Conservation (phyloP, 148 eudicot genomes). For the Linanthus parryae region DNA sequence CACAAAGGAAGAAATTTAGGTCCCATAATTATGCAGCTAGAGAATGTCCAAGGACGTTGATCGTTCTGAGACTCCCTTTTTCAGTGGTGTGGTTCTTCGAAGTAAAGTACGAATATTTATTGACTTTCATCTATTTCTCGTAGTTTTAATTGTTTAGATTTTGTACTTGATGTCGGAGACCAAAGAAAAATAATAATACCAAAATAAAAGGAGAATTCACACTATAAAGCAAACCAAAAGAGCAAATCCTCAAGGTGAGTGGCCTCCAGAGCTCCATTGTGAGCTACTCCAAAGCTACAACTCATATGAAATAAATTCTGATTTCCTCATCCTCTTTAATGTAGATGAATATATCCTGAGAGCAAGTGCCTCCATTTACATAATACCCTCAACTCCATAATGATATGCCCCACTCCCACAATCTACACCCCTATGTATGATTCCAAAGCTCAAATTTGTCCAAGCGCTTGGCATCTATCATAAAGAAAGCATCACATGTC, state of each 20-base stretch:
- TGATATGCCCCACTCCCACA: conserved; percentile 67
- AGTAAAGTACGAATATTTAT: too few relatives aligned
- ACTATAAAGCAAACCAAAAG: conserved; percentile 88
- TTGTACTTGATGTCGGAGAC: too few relatives aligned
- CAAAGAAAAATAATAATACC: too few relatives aligned
- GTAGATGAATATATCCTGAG: conserved; percentile 57
- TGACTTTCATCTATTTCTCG: too few relatives aligned
- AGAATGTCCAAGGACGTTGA: too few relatives aligned
- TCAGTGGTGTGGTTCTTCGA: too few relatives aligned
- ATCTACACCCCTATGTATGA: conserved; percentile 85
- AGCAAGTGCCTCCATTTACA: conserved; percentile 62
- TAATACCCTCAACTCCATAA: conserved; percentile 72
- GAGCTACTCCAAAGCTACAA: too few relatives aligned
- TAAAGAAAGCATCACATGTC: conserved; percentile 83
- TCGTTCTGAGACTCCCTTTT: too few relatives aligned
- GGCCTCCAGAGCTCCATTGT: conserved; percentile 90
- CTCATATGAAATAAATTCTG: conserved; percentile 54
- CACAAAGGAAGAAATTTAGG: too few relatives aligned
- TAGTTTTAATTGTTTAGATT: too few relatives aligned
- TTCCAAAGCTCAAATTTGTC: conserved; percentile 97
- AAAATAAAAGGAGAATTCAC: conserved; percentile 40
- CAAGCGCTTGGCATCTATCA: conserved; percentile 98
- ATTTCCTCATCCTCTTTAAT: conserved; percentile 58
- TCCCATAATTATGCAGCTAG: too few relatives aligned
- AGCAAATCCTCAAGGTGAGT: conserved; percentile 84